phyloP scores from a whole-genome alignment of 1,284 basidiomycete species.

The Sanguinoderma infundibulare region DNA sequence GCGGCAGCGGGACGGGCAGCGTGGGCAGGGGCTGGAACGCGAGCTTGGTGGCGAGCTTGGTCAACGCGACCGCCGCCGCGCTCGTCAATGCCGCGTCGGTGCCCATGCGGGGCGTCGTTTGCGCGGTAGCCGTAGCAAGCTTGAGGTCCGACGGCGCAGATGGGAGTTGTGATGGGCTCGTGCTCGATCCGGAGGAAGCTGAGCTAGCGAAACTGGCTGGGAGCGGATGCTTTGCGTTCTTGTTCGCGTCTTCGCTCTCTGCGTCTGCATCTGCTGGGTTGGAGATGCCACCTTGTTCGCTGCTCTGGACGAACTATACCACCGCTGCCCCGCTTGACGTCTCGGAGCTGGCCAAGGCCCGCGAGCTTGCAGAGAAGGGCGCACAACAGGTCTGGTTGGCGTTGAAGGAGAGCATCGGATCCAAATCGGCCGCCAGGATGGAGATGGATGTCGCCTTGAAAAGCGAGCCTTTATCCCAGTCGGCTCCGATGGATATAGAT shows the following conservation, averaged over 20 bases:
- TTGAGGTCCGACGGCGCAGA: slow-evolving; percentile 22
- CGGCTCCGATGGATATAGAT: slow-evolving; percentile 16
- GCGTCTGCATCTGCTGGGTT: slow-evolving; percentile 19
- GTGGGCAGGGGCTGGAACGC: slow-evolving; percentile 35
- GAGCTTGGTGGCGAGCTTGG: slow-evolving; percentile 52
- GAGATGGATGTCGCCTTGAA: slow-evolving; percentile 2
- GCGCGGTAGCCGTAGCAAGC: slow-evolving; percentile 62
- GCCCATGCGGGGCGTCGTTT: slow-evolving; percentile 71
- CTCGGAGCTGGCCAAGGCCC: slow-evolving; percentile 46
- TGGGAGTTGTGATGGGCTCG: slow-evolving; percentile 33
- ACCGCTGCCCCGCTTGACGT: slow-evolving; percentile 42
- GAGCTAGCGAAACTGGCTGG: slow-evolving; percentile 45
- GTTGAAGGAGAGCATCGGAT: slow-evolving; percentile 48
- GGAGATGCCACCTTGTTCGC: slow-evolving; percentile 30
- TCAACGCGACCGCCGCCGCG: slow-evolving; percentile 71
- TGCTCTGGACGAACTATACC: slow-evolving; percentile 65
- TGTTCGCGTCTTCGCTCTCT: slow-evolving; percentile 49
- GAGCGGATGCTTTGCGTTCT: slow-evolving; percentile 69
- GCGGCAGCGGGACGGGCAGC: slow-evolving; percentile 33
- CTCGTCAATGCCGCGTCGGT: slow-evolving; percentile 70
- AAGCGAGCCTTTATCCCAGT: not conserved
- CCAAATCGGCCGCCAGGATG: slow-evolving; percentile 1
- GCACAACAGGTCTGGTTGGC: slow-evolving; percentile 50
- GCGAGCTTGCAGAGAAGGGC: slow-evolving; percentile 48
- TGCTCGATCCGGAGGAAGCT: slow-evolving; percentile 58